phyloP scores from a whole-genome alignment of 192 early-diverging fungal genomes.

The Gryganskiella cystojenkinii region DNA sequence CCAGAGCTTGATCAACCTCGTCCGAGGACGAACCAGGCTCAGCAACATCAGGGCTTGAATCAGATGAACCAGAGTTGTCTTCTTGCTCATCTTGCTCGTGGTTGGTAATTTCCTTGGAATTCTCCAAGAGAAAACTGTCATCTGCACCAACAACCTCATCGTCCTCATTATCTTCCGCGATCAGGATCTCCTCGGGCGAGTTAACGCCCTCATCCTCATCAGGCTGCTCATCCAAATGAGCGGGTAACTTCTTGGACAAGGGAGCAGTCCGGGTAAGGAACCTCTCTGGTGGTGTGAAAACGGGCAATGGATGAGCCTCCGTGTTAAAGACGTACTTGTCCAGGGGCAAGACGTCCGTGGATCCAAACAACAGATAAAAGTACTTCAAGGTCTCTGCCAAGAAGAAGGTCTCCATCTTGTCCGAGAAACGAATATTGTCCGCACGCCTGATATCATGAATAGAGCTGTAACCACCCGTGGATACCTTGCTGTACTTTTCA shows the following conservation, averaged over 20 bases:
- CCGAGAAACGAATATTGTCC: constrained; percentile 45
- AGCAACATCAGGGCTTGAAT: neutral
- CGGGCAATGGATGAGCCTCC: constrained; percentile 81
- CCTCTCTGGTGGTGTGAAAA: constrained; percentile 30
- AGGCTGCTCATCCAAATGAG: no score
- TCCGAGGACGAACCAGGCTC: neutral
- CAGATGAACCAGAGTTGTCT: neutral
- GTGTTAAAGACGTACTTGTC: constrained; percentile 87
- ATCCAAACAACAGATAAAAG: constrained; percentile 81
- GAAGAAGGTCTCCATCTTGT: constrained; percentile 78
- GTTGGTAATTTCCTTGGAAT: neutral
- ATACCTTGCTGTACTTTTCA: constrained; percentile 79
- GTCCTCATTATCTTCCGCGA: constrained; percentile 9
- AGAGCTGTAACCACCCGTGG: constrained; percentile 65
- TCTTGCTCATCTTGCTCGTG: constrained; percentile 2
- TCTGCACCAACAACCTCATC: constrained; percentile 16
- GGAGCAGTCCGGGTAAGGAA: constrained; percentile 17
- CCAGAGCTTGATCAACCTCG: constrained; percentile 26
- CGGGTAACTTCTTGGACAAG: neutral
- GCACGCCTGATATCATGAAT: constrained; percentile 59
- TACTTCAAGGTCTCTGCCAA: constrained; percentile 91
- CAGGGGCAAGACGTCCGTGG: constrained; percentile 66
- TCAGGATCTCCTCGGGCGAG: neutral
- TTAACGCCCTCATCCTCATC: constrained; percentile 4
- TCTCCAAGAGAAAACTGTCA: neutral